phyloP scores from a whole-genome alignment of 2,329 filamentous ascomycete species.

The Pseudocercospora crystallina region DNA sequence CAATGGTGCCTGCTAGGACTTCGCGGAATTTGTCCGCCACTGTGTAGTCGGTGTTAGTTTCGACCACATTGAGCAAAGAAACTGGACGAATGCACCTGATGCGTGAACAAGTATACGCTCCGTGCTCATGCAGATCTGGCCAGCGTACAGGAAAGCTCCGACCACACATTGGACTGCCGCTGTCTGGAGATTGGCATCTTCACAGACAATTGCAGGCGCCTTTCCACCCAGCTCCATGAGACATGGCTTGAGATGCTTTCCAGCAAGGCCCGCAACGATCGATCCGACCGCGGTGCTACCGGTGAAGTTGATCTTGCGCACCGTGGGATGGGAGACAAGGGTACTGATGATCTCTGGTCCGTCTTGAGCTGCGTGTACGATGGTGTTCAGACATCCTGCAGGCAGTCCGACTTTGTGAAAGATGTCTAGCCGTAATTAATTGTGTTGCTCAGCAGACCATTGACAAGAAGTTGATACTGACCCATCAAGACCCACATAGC shows the following conservation, averaged over 20 bases:
- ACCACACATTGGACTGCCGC: slow-evolving; percentile 67
- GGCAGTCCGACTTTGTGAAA: slow-evolving; percentile 74
- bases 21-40: slow-evolving; percentile 56
- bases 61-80: too few species aligned
- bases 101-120: slow-evolving; percentile 5
- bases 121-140: slow-evolving; percentile 68
- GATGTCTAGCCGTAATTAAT: slow-evolving; percentile 41
- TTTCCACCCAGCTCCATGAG: slow-evolving; percentile 82
- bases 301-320: slow-evolving; percentile 77
- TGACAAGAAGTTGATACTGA: slow-evolving; percentile 31
- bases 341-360: slow-evolving; percentile 65
- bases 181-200: slow-evolving; percentile 71
- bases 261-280: slow-evolving; percentile 67
- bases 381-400: slow-evolving; percentile 67
- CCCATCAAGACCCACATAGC: slow-evolving; percentile 55
- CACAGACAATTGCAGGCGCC: slow-evolving; percentile 71
- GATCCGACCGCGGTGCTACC: slow-evolving; percentile 69
- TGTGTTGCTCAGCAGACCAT: slow-evolving; percentile 41
- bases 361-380: slow-evolving; percentile 59
- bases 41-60: slow-evolving; percentile 31
- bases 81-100: slow-evolving; percentile 34
- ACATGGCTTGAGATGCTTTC: slow-evolving; percentile 72
- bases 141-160: slow-evolving; percentile 68
- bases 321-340: slow-evolving; percentile 62
- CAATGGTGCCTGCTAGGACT: slow-evolving; percentile 47